Percentiles rank a stretch among this genome's conserved stretches.
phyloP scores from a whole-genome alignment of 2,329 filamentous ascomycete genomes.

The Coniochaeta ligniaria region DNA sequence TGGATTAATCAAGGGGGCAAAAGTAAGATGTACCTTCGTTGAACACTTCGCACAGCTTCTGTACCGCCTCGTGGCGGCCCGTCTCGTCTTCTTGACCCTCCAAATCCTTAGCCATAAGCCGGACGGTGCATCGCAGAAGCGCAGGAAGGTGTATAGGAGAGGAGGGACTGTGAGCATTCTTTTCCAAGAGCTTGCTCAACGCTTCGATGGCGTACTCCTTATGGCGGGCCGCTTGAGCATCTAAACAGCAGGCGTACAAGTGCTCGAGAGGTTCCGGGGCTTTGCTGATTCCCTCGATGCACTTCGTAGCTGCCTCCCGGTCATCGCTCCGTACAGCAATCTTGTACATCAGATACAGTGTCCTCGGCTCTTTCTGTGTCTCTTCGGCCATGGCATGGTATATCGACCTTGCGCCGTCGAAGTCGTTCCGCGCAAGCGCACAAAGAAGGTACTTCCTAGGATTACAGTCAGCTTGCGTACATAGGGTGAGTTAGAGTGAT shows the following conservation, averaged over 20 bases:
- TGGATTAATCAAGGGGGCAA: background rate
- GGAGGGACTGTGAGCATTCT: conserved; percentile 38
- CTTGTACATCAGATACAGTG: conserved; percentile 70
- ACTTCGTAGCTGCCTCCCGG: conserved; percentile 50
- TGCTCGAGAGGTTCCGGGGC: conserved; percentile 49
- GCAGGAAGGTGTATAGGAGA: conserved; percentile 52
- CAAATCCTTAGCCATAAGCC: conserved; percentile 36
- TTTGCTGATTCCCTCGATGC: conserved; percentile 54
- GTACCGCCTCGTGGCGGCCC: conserved; percentile 14
- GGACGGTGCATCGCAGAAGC: conserved; percentile 55
- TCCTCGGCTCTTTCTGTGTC: conserved; percentile 54
- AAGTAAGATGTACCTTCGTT: conserved; percentile 28
- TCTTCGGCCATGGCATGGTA: conserved; percentile 53
- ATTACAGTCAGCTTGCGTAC: conserved; percentile 11
- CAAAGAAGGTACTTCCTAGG: conserved; percentile 67
- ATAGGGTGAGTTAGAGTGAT: background rate
- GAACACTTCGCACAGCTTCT: conserved; percentile 48
- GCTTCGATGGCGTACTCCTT: conserved; percentile 51
- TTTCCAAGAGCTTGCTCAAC: conserved; percentile 53
- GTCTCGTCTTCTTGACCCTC: conserved; percentile 18
- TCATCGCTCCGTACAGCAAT: conserved; percentile 56
- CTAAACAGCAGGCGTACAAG: conserved; percentile 73
- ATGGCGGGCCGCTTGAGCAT: conserved; percentile 62
- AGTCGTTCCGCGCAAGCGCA: conserved; percentile 51
- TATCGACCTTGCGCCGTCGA: conserved; percentile 43